Evolutionary conservation across 2,329 filamentous ascomycete species (phyloP), one percentile per base, ranked within the genome.

Genomic region (Stromatinia cepivora): DNA sequence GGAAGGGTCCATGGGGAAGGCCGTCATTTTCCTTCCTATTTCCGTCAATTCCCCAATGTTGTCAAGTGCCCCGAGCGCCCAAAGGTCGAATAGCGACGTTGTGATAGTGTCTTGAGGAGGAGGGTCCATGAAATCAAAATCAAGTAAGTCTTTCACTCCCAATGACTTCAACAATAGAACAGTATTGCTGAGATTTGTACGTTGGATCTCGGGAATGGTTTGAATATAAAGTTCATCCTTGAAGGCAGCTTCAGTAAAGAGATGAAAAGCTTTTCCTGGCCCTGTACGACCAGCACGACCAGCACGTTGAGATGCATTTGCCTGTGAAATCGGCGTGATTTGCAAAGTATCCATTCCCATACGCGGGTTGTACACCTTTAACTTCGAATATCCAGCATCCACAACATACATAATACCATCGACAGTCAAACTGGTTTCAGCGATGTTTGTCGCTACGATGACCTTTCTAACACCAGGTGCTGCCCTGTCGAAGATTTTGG

Each of bases 311-410:
- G 92, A 93, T 6, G 93, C 91, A 79, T 99, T 99, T 74, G 95
- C 95, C 79, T 99, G 95, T 3, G 94, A 97, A 66, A 99, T 96
- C 0, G 95, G 95, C 0, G 95, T 99, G 74, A 99, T 97, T 77
- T 98, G 95, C 20, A 99, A 86, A 0, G 94, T 97, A 77, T 99
- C 95, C 95, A 99, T 99, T 69, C 95, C 95, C 93, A 99, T 98
- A 66, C 94, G 92, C 8, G 95, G 94, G 76, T 99, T 99, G 81
- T 98, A 99, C 6, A 99, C 95, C 79, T 99, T 99, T 78, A 98
- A 87, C 79, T 99, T 99, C 2, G 93, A 97, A 80, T 94, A 99
- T 0, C 95, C 95, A 1, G 92, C 89, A 79, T 99, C 95, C 6
- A 99, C 95, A 31, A 99, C 95, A 76, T 97, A 99, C 90, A 98